Percentiles rank a stretch among this genome's conserved stretches.
phyloP scores from a whole-genome alignment of 441 rosid species.

The Jatropha multifida region DNA sequence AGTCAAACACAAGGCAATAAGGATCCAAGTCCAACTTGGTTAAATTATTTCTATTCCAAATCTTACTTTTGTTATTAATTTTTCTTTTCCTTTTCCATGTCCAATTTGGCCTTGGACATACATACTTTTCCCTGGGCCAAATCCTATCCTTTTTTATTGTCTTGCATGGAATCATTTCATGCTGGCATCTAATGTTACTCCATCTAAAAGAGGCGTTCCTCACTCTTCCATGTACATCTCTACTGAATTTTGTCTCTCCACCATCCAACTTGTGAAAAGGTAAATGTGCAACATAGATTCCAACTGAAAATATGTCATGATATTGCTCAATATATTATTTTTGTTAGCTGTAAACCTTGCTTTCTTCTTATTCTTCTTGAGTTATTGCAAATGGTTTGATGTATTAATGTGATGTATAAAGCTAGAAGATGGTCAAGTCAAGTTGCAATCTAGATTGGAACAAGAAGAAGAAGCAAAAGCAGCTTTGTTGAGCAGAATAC shows the following conservation, averaged over 20 bases:
- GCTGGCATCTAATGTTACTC: background rate
- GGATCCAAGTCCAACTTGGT: too few relatives aligned
- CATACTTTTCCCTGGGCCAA: background rate
- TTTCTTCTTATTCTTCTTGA: background rate
- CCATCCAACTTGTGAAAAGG: background rate
- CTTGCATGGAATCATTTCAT: background rate
- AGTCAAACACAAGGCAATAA: too few relatives aligned
- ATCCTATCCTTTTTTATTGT: background rate
- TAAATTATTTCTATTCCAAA: too few relatives aligned
- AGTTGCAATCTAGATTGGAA: slow-evolving; percentile 88
- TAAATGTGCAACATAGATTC: background rate
- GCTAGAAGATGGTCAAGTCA: slow-evolving; percentile 99
- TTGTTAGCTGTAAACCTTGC: slow-evolving; percentile 2
- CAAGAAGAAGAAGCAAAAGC: slow-evolving; percentile 99
- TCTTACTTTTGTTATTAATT: too few relatives aligned
- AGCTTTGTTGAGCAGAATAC: slow-evolving; percentile 94
- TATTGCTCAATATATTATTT: background rate
- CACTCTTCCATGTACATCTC: background rate
- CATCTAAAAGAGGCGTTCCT: background rate
- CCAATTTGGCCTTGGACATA: too few relatives aligned
- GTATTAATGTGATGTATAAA: slow-evolving; percentile 43
- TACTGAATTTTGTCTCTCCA: background rate
- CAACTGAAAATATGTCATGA: slow-evolving; percentile 15
- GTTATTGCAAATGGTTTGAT: slow-evolving; percentile 18
- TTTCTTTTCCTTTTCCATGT: too few relatives aligned